Evolutionary conservation across 805 yeast genomes (phyloP), one percentile per base, ranked within the genome.

Genomic region (Saturnispora zaruensis): DNA sequence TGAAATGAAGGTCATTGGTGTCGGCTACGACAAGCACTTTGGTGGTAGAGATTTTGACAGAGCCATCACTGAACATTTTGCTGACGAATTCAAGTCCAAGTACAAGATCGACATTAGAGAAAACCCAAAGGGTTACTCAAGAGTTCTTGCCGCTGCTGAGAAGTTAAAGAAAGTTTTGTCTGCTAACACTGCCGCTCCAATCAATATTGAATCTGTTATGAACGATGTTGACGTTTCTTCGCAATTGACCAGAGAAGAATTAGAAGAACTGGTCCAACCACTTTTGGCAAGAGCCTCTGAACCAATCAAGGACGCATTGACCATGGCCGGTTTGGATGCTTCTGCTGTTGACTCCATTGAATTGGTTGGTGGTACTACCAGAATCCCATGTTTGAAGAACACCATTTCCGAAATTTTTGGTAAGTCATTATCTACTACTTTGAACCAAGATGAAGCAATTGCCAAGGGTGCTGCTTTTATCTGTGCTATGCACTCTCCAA

Each of bases 381-480:
- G 99, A 79, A 95, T 93, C 58, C 99, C 99, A 67, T 73, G 86
- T 50, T 76, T 93, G 67, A 93, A 93, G 79, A 78, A 82, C 60
- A 84, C 79, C 65, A 77, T 93, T 60, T 60, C 84, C 60, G 86
- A 83, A 66, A 76, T 86, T 57, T 88, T 93, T 67, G 87, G 87
- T 68, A 86, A 86, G 74, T 83, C 75, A 62, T 76, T 93, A 66
- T 87, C 96, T 38, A 85, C 86, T 76, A 95, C 98, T 60, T 81
- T 95, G 73, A 93, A 93, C 79, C 97, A 90, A 75, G 99, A 93
- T 68, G 99, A 93, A 78, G 96, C 99, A 56, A 85, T 91, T 68
- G 98, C 99, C 51, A 87, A 91, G 72, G 99, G 99, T 76, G 95
- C 96, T 63, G 96, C 99, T 45, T 93, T 93, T 73, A 86, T 93